These are phyloP conservation scores for Nectriaceae sp. DNA, from an alignment of 2,329 filamentous ascomycete genomes.

Conservation along the genomic window DNA sequence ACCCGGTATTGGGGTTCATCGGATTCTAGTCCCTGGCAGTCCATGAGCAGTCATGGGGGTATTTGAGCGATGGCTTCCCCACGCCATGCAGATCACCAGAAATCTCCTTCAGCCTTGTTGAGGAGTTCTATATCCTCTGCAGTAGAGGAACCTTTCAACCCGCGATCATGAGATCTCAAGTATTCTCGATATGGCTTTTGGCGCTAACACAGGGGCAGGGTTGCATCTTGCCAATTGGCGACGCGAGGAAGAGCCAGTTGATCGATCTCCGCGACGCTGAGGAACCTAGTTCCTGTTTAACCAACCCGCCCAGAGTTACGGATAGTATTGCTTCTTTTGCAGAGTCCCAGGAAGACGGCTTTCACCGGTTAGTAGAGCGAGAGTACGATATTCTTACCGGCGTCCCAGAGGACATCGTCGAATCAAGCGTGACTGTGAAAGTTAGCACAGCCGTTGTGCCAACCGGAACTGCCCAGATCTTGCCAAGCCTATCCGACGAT, in stretches of 20 bases:
- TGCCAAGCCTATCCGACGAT: slow-evolving; percentile 31
- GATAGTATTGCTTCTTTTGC: background rate
- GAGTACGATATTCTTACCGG: background rate
- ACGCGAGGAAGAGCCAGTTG: slow-evolving; percentile 9
- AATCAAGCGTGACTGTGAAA: slow-evolving; percentile 27
- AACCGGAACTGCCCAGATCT: slow-evolving; percentile 30
- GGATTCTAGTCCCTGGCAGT: background rate
- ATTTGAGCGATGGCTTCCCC: slow-evolving; percentile 14
- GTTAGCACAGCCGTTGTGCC: slow-evolving; percentile 25
- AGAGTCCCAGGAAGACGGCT: background rate
- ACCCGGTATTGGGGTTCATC: background rate
- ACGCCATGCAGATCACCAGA: too few species aligned
- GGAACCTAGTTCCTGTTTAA: slow-evolving; percentile 2
- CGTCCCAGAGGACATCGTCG: slow-evolving; percentile 24
- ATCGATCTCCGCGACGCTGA: slow-evolving; percentile 17
- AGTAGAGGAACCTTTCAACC: slow-evolving; percentile 3
- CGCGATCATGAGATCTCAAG: slow-evolving; percentile 21
- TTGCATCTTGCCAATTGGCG: slow-evolving; percentile 16
- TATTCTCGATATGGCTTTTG: slow-evolving; percentile 28
- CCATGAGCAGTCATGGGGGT: too few species aligned
- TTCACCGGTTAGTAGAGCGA: background rate
- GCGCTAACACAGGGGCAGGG: slow-evolving; percentile 29
- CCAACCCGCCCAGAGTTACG: background rate
- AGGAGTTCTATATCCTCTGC: slow-evolving; percentile 13
- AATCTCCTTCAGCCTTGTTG: slow-evolving; percentile 9